Percentiles rank a stretch among this genome's conserved stretches.
phyloP scores from a whole-genome alignment of 2,329 filamentous ascomycete species.

The Pseudovirgaria hyperparasitica region DNA sequence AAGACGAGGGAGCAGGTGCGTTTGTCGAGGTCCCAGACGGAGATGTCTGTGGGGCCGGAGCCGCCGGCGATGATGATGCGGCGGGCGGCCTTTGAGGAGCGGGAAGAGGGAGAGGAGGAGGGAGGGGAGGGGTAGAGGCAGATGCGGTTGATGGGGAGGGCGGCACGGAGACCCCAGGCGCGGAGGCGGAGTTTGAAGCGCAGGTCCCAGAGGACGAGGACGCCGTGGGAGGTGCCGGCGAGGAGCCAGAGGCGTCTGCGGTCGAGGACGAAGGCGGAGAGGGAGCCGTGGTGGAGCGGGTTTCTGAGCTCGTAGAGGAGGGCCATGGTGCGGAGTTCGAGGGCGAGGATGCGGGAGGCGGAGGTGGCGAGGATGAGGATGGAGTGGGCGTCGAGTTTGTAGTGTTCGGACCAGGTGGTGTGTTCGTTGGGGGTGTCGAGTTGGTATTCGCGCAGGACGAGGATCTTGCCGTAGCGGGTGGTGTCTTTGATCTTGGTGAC shows the following conservation, averaged over 20 bases:
- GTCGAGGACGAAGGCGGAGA: slow-evolving; percentile 84
- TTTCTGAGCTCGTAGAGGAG: slow-evolving; percentile 71
- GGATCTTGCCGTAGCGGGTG: slow-evolving; percentile 64
- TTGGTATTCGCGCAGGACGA: slow-evolving; percentile 59
- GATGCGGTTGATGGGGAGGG: slow-evolving; percentile 67
- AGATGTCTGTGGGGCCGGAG: slow-evolving; percentile 76
- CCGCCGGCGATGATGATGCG: slow-evolving; percentile 86
- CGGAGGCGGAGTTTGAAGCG: slow-evolving; percentile 84
- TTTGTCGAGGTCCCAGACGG: slow-evolving; percentile 92
- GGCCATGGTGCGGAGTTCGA: slow-evolving; percentile 80
- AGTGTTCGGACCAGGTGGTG: slow-evolving; percentile 87
- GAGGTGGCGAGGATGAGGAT: slow-evolving; percentile 78
- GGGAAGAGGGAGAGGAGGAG: slow-evolving; percentile 46
- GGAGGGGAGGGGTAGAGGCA: too few relatives aligned
- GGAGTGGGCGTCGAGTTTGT: slow-evolving; percentile 69
- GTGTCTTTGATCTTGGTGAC: slow-evolving; percentile 69
- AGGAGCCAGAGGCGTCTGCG: slow-evolving; percentile 80
- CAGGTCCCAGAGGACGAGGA: slow-evolving; percentile 89
- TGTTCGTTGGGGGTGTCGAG: slow-evolving; percentile 61
- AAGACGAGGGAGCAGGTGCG: slow-evolving; percentile 81
- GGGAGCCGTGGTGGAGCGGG: slow-evolving; percentile 79
- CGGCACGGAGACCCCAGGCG: slow-evolving; percentile 76
- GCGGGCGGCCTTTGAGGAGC: slow-evolving; percentile 55
- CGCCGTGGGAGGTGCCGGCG: slow-evolving; percentile 82
- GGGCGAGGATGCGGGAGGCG: slow-evolving; percentile 65